Evolutionary conservation across 441 rosid genomes (phyloP).

Genomic region (Geranium incanum): DNA sequence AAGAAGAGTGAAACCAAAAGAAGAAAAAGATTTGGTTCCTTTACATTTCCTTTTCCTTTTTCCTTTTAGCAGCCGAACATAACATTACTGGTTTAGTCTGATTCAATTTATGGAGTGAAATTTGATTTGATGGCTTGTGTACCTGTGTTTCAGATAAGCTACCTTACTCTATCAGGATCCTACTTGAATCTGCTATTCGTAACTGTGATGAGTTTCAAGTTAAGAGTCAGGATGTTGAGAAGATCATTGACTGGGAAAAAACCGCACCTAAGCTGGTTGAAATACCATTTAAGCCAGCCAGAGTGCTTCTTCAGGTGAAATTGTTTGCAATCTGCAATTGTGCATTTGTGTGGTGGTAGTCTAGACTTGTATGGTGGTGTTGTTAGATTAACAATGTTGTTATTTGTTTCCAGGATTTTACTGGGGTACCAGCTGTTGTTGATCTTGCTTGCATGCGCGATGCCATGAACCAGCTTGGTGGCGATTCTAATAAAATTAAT

Average conservation of each 20-base stretch:
- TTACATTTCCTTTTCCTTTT: neutral
- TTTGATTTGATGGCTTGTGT: slow-evolving; percentile 15
- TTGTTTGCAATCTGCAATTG: neutral
- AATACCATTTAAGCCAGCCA: slow-evolving; percentile 66
- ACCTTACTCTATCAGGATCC: slow-evolving; percentile 57
- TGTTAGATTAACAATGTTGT: slow-evolving; percentile 8
- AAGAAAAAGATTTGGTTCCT: neutral
- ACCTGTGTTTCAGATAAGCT: slow-evolving; percentile 40
- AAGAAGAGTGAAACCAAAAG: neutral
- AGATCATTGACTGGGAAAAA: slow-evolving; percentile 39
- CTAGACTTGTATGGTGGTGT: neutral
- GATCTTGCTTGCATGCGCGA: slow-evolving; percentile 74
- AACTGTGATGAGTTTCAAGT: slow-evolving; percentile 67
- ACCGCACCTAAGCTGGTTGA: slow-evolving; percentile 56
- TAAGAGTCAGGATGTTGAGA: slow-evolving; percentile 51
- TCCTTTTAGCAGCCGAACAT: neutral
- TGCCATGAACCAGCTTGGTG: slow-evolving; percentile 64
- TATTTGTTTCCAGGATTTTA: slow-evolving; percentile 42
- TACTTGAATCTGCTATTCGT: slow-evolving; percentile 62
- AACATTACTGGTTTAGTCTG: neutral
- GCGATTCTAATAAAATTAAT: slow-evolving; percentile 51
- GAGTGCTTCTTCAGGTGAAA: slow-evolving; percentile 60
- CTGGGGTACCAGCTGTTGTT: slow-evolving; percentile 72
- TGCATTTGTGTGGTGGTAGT: neutral
- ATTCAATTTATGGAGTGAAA: neutral